Evolutionary conservation across 768 basidiomycete species (phyloP), one percentile per base, ranked within the genome.

Genomic region (Lyophyllum shimeji): DNA sequence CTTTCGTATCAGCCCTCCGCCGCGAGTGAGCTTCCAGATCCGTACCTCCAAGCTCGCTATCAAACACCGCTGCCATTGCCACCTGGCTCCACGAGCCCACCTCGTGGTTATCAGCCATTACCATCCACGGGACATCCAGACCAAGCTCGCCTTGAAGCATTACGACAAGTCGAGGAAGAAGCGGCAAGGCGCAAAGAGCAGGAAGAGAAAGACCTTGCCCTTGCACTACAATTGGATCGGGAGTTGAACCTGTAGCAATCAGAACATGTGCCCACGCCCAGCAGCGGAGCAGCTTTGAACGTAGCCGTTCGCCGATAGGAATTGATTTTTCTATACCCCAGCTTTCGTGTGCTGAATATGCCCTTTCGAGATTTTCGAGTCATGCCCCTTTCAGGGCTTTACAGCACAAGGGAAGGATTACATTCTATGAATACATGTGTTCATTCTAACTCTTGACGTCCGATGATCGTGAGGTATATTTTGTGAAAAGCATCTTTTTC

Each of bases 41-140:
- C 78, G 24, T 75, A 79, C 60, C 68, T 78, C 8, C 65, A 71
- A 34, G 68, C 66, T 20, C 78, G 83, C 18, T 86, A 86, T 65
- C 74, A 77, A 44, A 70, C 77, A 0, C 82, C 85, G 15, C 68
- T 85, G 15, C 83, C 83, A 3, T 72, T 84, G 8, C 84, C 84
- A n/a, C 69, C 75, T 20, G 74, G 71, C 15, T 56, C 67, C 13
- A 52, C 46, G 24, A 60, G 53, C 18, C 50, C 55, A 44, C 49
- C 55, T 11, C 58, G 23, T 20, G 37, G 42, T 12, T 55, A 18
- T 21, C 56, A 64, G 57, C 58, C 63, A 45, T 68, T 71, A 8
- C 67, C 69, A 64, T 61, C 67, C 45, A 60, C 51, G 54, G 67
- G 64, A 70, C 67, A 51, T 44, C n/a, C 63, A n/a, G 76, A 82